Evolutionary conservation across 495 filamentous ascomycete species (phyloP), one percentile per base, ranked within the genome.

Genomic region (Podospora bellae-mahoneyi): DNA sequence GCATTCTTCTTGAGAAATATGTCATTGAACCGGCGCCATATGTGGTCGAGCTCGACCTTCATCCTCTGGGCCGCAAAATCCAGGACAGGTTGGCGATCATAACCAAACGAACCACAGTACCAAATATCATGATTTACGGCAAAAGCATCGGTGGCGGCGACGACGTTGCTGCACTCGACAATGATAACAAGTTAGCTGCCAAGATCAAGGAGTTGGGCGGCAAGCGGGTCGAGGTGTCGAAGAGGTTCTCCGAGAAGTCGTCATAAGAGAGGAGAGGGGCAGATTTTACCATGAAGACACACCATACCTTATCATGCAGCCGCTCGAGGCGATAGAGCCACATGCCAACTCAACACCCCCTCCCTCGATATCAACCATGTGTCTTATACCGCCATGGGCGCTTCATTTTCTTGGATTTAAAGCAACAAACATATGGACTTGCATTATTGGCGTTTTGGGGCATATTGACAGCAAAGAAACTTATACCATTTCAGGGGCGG

Each of bases 71-170:
- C 15, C 68, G 75, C 4, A 76, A 85, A 34, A 77, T 99, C 28
- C 95, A 99, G 76, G 83, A 75, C 2, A 82, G 84, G 16, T 78
- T 99, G 20, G 85, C 71, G 10, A 85, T 88, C 67, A 89, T 81
- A 71, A 99, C 95, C 2, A 91, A 91, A 27, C 83, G 95, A 26
- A 82, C 81, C 62, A 99, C 95, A 1, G 95, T 99, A 2, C 95
- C 95, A 2, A 99, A 99, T 73, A 83, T 99, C 32, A 81, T 99
- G 65, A 85, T 99, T 59, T 91, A 89, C 73, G 95, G 92, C 4
- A 88, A 89, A 76, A 95, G 91, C 73, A 93, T 98, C 69, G 95
- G 95, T 28, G 95, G 95, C 30, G 88, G 92, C 58, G 94, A 97
- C 73, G 92, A 97, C 44, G 85, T 98, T 66, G 85, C 86, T 54